These are phyloP conservation scores for Penicillium tannophilum DNA, from an alignment of 495 filamentous ascomycete species.

Conservation along the genomic window DNA sequence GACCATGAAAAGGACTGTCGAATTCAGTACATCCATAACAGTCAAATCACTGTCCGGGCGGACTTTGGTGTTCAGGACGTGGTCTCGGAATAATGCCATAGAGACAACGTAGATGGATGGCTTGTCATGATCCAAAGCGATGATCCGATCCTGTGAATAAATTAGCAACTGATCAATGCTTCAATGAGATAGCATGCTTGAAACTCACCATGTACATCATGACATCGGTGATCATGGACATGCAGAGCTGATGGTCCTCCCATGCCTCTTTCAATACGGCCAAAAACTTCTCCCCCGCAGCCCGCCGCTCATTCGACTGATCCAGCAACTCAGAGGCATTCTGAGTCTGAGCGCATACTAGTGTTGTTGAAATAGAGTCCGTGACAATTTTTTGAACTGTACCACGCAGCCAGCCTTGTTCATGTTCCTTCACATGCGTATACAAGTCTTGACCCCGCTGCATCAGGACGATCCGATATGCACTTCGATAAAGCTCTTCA, in stretches of 20 bases:
- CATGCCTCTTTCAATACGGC: slow-evolving; percentile 73
- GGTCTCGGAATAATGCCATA: slow-evolving; percentile 86
- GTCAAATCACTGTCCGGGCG: slow-evolving; percentile 44
- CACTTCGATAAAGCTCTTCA: slow-evolving; percentile 91
- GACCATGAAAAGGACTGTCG: slow-evolving; percentile 86
- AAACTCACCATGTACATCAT: slow-evolving; percentile 89
- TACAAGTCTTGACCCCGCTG: slow-evolving; percentile 87
- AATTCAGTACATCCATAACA: slow-evolving; percentile 72
- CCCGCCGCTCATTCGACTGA: slow-evolving; percentile 71
- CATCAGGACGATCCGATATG: slow-evolving; percentile 93
- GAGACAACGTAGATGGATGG: slow-evolving; percentile 80
- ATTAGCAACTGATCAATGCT: slow-evolving; percentile 9
- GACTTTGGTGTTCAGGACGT: slow-evolving; percentile 64
- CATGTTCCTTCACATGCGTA: slow-evolving; percentile 72
- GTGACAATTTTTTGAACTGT: slow-evolving; percentile 67
- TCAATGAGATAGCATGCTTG: not conserved
- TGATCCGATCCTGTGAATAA: slow-evolving; percentile 66
- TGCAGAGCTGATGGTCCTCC: slow-evolving; percentile 86
- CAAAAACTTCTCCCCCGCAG: slow-evolving; percentile 83
- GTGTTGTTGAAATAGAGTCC: slow-evolving; percentile 60
- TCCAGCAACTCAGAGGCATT: slow-evolving; percentile 46
- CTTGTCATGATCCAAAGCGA: slow-evolving; percentile 67
- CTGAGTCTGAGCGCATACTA: slow-evolving; percentile 46
- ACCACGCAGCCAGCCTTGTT: slow-evolving; percentile 73
- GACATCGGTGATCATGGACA: slow-evolving; percentile 98